Percentiles rank a stretch among this genome's conserved stretches.
Conservation (phyloP, 2,329 filamentous ascomycete species). For the Colletotrichum magnum region DNA sequence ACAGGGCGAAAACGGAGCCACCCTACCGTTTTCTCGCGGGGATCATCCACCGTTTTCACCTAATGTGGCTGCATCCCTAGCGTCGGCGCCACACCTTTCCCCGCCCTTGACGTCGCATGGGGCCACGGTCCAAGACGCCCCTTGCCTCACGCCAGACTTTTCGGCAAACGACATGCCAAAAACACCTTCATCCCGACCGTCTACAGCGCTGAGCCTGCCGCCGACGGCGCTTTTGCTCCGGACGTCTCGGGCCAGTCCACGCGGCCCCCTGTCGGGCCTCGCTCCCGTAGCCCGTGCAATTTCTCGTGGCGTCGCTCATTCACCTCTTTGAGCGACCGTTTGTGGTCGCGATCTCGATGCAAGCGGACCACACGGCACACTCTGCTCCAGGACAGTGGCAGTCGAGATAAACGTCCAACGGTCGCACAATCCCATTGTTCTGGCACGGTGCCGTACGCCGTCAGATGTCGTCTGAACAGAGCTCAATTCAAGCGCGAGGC, state of each 20-base stretch:
- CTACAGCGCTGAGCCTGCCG: too few species aligned
- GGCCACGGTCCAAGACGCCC: slow-evolving; percentile 3
- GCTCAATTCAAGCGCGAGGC: not conserved
- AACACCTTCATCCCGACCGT: not conserved
- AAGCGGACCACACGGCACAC: not conserved
- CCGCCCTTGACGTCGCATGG: slow-evolving; percentile 34
- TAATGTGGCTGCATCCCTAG: slow-evolving; percentile 26
- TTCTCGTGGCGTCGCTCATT: slow-evolving; percentile 13
- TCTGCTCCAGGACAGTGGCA: not conserved
- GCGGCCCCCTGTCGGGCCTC: slow-evolving; percentile 10
- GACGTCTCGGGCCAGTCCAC: slow-evolving; percentile 27
- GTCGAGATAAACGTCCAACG: slow-evolving; percentile 22
- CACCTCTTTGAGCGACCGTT: slow-evolving; percentile 7
- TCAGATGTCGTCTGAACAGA: slow-evolving; percentile 34
- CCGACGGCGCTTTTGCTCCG: slow-evolving; percentile 30
- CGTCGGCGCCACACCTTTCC: slow-evolving; percentile 33
- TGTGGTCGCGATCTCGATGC: slow-evolving; percentile 20
- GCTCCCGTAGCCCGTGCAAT: slow-evolving; percentile 8
- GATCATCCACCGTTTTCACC: slow-evolving; percentile 33
- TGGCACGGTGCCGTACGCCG: slow-evolving; percentile 22
- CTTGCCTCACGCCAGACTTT: not conserved
- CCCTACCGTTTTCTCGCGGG: slow-evolving; percentile 26
- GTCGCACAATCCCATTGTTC: slow-evolving; percentile 33
- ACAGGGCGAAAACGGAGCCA: slow-evolving; percentile 25
- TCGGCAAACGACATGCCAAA: slow-evolving; percentile 13